Conservation (phyloP, 176 grass and related monocot genomes). For the Lolium perenne region DNA sequence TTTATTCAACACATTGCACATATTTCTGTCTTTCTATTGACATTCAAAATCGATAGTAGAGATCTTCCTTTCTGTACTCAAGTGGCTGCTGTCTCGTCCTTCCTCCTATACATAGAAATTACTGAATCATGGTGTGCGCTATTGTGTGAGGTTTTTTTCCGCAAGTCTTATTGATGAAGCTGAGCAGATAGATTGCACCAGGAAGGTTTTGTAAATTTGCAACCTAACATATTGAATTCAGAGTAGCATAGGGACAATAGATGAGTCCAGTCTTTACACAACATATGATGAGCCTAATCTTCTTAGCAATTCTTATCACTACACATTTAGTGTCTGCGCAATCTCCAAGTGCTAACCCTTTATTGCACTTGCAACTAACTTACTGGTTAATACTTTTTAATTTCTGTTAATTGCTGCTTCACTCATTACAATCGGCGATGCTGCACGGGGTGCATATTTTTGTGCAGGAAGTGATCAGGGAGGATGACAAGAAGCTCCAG, state of each 20-base stretch:
- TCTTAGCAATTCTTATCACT: not conserved
- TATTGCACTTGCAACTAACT: not conserved
- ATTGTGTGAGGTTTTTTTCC: not conserved
- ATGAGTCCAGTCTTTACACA: not conserved
- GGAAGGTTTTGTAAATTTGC: not conserved
- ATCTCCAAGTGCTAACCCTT: not conserved
- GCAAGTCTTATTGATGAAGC: not conserved
- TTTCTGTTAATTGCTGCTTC: not conserved
- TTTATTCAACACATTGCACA: not conserved
- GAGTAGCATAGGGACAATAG: not conserved
- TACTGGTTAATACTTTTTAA: not conserved
- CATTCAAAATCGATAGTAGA: not conserved
- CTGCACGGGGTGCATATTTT: not conserved
- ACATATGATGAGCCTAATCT: not conserved
- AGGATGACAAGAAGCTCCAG: constrained; percentile 63
- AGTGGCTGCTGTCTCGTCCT: not conserved
- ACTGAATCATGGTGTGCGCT: not conserved
- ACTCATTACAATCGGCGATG: not conserved
- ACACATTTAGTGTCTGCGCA: not conserved
- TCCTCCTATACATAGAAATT: not conserved
- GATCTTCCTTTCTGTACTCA: not conserved
- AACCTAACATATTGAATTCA: not conserved
- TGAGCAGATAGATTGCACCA: not conserved
- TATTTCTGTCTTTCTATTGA: not conserved
- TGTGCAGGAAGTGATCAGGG: constrained; percentile 58